A percentile compares a stretch with the other conserved stretches of the same genome.
phyloP scores from a whole-genome alignment of 2,329 filamentous ascomycete genomes.

The Fusarium sp. region DNA sequence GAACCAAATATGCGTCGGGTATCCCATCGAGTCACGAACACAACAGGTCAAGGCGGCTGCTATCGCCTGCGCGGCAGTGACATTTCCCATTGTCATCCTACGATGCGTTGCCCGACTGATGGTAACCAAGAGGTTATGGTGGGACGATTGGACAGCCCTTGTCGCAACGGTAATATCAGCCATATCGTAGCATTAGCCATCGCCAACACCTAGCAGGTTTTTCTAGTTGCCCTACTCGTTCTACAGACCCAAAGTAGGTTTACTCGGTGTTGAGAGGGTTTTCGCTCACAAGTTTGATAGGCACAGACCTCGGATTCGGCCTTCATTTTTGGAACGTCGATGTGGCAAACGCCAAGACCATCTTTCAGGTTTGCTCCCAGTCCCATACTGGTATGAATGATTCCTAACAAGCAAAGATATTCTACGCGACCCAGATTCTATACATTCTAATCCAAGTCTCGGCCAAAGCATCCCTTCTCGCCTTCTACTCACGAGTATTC shows the following conservation, averaged over 20 bases:
- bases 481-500: not conserved
- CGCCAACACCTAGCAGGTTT: not conserved
- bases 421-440: not conserved
- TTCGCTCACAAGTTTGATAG: not conserved
- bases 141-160: not conserved
- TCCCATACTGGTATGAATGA: not conserved
- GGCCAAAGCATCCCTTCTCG: not conserved
- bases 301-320: not conserved
- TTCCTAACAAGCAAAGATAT: not conserved
- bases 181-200: not conserved
- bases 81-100: not conserved
- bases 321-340: not conserved
- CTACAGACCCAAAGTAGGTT: not conserved
- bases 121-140: not conserved
- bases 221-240: not conserved
- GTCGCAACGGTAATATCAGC: not conserved
- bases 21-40: not conserved
- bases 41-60: not conserved
- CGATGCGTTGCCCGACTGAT: not conserved
- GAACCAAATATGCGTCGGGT: not conserved
- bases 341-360: not conserved
- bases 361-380: not conserved
- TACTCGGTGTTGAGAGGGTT: accelerated
- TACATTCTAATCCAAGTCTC: not conserved
- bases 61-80: not conserved